Evolutionary conservation across 2,329 filamentous ascomycete genomes (phyloP).

Genomic region (Aspergillus viridinutans): DNA sequence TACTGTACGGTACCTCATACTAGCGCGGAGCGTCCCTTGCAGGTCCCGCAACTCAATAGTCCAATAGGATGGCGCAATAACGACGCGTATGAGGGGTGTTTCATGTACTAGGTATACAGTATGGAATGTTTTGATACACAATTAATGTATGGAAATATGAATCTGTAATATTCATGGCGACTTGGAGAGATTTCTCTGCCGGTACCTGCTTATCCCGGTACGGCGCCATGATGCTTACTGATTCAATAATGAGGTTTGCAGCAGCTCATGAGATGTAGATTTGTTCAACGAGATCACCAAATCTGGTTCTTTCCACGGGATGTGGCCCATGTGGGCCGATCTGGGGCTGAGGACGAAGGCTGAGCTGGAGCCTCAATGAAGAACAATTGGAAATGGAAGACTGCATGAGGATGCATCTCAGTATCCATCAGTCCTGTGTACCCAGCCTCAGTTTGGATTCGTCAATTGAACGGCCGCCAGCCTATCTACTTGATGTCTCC

Average conservation of each 20-base stretch:
- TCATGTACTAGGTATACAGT: constrained; percentile 9
- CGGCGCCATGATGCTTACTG: not conserved
- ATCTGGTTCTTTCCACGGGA: constrained; percentile 11
- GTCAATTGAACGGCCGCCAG: no score
- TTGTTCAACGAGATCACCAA: not conserved
- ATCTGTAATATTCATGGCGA: not conserved
- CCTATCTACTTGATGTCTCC: not conserved
- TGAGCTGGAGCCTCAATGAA: not conserved
- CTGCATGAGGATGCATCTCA: not conserved
- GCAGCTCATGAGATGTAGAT: not conserved
- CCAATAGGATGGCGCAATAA: constrained; percentile 10
- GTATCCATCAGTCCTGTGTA: not conserved
- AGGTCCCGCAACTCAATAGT: constrained; percentile 9
- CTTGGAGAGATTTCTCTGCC: not conserved
- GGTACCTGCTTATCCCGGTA: no score
- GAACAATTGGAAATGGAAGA: not conserved
- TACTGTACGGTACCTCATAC: constrained; percentile 16
- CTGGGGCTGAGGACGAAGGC: constrained; percentile 9
- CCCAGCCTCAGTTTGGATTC: no score
- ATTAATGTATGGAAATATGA: not conserved
- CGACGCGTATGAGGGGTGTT: constrained; percentile 3
- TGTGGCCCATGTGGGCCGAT: constrained; percentile 14
- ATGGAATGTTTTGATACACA: not conserved
- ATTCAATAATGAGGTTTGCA: not conserved
- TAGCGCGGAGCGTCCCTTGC: constrained; percentile 16